Conservation (phyloP, 2,329 filamentous ascomycete species). For the Apiospora saccharicola region DNA sequence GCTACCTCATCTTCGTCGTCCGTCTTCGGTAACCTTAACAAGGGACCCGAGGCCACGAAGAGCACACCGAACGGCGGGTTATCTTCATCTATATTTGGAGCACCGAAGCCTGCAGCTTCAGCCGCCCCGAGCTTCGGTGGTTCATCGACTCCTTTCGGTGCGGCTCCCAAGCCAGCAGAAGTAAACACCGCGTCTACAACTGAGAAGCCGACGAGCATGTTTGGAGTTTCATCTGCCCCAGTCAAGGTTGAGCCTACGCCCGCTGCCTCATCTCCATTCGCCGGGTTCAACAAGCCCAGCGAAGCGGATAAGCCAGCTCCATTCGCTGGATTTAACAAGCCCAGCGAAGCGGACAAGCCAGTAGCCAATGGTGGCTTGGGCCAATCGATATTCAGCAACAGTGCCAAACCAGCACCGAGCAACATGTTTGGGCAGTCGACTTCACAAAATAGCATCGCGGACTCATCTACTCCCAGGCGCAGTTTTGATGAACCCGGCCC, state of each 20-base stretch:
- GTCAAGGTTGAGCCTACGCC: slow-evolving; percentile 30
- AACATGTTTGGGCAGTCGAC: slow-evolving; percentile 23
- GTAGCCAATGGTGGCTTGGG: slow-evolving; percentile 15
- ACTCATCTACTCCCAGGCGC: slow-evolving; percentile 23
- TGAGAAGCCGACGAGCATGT: slow-evolving; percentile 30
- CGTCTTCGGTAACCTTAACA: slow-evolving; percentile 34
- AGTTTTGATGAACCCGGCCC: slow-evolving; percentile 13
- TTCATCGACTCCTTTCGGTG: slow-evolving; percentile 28
- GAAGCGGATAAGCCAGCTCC: slow-evolving; percentile 23
- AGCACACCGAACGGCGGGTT: slow-evolving; percentile 28
- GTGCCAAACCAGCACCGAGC: slow-evolving; percentile 29
- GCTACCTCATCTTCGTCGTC: slow-evolving; percentile 29
- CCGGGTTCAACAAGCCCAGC: background rate
- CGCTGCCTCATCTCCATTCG: slow-evolving; percentile 30
- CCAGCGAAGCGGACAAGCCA: slow-evolving; percentile 23
- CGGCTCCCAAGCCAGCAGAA: slow-evolving; percentile 28
- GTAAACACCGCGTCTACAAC: slow-evolving; percentile 26
- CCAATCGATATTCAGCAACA: slow-evolving; percentile 31
- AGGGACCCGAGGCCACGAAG: slow-evolving; percentile 32
- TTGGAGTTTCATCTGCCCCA: slow-evolving; percentile 26
- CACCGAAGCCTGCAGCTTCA: slow-evolving; percentile 31
- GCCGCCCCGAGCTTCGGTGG: slow-evolving; percentile 30
- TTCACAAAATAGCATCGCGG: slow-evolving; percentile 9
- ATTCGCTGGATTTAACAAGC: too few species aligned
- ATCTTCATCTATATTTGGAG: slow-evolving; percentile 35